Percentiles rank a stretch among this genome's conserved stretches.
Evolutionary conservation across 2,329 filamentous ascomycete species (phyloP).

Genomic region (Colletotrichum orchidophilum): DNA sequence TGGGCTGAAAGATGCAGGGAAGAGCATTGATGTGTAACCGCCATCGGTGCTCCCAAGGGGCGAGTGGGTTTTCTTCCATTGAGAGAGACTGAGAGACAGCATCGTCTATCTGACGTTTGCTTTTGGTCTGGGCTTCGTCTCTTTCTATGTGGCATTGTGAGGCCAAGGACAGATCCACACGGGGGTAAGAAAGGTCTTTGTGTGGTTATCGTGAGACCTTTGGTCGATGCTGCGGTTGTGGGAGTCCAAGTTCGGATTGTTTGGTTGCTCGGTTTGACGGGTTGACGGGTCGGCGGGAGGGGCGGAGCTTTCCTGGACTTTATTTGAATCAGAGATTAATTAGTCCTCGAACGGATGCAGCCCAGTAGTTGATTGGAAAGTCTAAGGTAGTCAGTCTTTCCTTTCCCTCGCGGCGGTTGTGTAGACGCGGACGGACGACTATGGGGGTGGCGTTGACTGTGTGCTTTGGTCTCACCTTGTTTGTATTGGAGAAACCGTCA

Average conservation of each 20-base stretch:
- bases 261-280: background rate
- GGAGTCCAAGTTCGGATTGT: background rate
- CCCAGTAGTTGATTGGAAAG: background rate
- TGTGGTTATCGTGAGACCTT: background rate
- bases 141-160: background rate
- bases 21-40: background rate
- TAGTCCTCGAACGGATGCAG: background rate
- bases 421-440: background rate
- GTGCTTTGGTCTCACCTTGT: background rate
- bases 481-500: conserved; percentile 8
- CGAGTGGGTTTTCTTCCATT: background rate
- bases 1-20: background rate
- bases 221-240: background rate
- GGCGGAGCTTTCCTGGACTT: background rate
- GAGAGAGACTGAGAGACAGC: background rate
- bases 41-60: background rate
- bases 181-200: background rate
- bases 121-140: background rate
- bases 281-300: background rate
- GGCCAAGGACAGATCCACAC: background rate
- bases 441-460: background rate
- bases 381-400: background rate
- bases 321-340: background rate
- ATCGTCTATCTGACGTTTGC: background rate
- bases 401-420: background rate